Conservation (phyloP, 2,329 filamentous ascomycete species). For the Neonectria ditissima region DNA sequence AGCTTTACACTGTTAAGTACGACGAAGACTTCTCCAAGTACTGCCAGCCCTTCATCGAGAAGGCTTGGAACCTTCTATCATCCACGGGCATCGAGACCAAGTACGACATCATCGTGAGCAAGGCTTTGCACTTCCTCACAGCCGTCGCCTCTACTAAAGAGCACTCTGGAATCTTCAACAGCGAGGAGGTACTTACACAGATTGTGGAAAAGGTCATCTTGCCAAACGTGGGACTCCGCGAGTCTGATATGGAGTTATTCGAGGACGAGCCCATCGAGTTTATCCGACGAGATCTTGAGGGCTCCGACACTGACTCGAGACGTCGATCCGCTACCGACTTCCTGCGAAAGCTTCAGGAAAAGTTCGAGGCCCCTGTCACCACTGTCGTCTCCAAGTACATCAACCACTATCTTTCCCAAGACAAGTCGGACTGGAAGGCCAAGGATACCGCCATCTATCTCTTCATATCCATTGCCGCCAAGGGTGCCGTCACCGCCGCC, state of each 20-base stretch:
- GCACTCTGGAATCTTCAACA: constrained; percentile 89
- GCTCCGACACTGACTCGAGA: constrained; percentile 94
- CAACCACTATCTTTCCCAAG: constrained; percentile 84
- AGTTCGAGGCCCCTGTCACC: constrained; percentile 88
- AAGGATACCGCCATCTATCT: constrained; percentile 99
- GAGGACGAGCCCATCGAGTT: constrained; percentile 99
- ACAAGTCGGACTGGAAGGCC: constrained; percentile 89
- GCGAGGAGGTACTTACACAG: constrained; percentile 80
- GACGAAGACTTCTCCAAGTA: constrained; percentile 91
- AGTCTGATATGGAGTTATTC: constrained; percentile 94
- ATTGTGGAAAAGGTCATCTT: constrained; percentile 97
- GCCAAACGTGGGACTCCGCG: constrained; percentile 90
- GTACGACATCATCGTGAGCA: constrained; percentile 94
- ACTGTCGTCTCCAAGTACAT: constrained; percentile 89
- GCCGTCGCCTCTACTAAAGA: constrained; percentile 82
- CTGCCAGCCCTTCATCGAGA: constrained; percentile 86
- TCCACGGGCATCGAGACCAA: constrained; percentile 88
- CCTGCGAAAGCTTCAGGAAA: constrained; percentile 86
- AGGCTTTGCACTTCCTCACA: constrained; percentile 92
- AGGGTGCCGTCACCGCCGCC: constrained; percentile 85
- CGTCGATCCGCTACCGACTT: constrained; percentile 95
- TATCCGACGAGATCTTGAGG: constrained; percentile 93
- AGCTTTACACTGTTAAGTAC: constrained; percentile 93
- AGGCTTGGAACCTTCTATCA: constrained; percentile 91
- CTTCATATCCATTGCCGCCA: constrained; percentile 93